A percentile compares a stretch with the other conserved stretches of the same genome.
These are phyloP conservation scores for Dicorynia guianensis DNA, from an alignment of 306 rosid species.

Conservation along the genomic window DNA sequence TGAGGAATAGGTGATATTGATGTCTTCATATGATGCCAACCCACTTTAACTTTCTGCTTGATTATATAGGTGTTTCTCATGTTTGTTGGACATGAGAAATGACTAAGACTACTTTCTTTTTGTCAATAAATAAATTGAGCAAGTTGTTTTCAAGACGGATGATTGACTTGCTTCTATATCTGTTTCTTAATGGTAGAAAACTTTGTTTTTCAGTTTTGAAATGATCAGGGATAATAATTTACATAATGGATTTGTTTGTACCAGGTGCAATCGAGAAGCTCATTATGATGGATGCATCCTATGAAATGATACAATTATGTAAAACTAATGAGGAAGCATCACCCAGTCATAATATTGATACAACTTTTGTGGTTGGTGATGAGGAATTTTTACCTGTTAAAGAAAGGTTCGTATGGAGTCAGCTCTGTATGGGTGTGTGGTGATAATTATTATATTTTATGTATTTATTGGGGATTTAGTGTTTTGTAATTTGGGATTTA, in stretches of 20 bases:
- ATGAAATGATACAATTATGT: slow-evolving; percentile 79
- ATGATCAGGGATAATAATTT: neutral
- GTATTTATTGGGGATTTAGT: no score
- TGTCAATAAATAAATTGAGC: neutral
- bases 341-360: slow-evolving; percentile 50
- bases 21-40: neutral
- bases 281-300: slow-evolving; percentile 82
- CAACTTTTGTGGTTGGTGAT: slow-evolving; percentile 75
- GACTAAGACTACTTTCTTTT: neutral
- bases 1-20: neutral
- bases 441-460: no score
- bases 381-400: slow-evolving; percentile 89
- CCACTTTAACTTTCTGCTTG: neutral
- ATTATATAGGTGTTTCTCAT: neutral
- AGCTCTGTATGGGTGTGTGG: neutral
- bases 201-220: neutral
- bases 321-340: slow-evolving; percentile 50
- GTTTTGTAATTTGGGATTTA: no score
- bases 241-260: slow-evolving; percentile 12
- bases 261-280: slow-evolving; percentile 82
- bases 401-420: slow-evolving; percentile 64
- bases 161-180: slow-evolving; percentile 5
- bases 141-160: neutral
- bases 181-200: neutral
- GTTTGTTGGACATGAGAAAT: neutral